Conservation (phyloP, 768 basidiomycete species). For the Tephrocybe sp. region DNA sequence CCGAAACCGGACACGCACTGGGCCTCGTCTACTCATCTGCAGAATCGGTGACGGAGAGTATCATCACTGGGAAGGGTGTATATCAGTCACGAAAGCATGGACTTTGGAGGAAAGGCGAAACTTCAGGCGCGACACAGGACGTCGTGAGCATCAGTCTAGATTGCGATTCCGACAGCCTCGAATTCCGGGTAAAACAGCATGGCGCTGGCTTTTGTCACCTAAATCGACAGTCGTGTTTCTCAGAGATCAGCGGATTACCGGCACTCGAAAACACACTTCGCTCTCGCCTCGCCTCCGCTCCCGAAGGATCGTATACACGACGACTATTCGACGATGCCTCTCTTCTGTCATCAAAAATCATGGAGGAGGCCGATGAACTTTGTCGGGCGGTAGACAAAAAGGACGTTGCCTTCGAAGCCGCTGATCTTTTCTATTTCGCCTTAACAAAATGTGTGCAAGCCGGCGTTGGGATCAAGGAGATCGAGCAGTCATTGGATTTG, state of each 20-base stretch:
- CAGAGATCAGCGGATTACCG: conserved; percentile 73
- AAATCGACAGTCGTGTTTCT: conserved; percentile 85
- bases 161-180: conserved; percentile 91
- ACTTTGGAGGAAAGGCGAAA: conserved; percentile 96
- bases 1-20: conserved; percentile 73
- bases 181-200: conserved; percentile 88
- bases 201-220: conserved; percentile 96
- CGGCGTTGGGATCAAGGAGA: conserved; percentile 80
- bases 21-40: conserved; percentile 95
- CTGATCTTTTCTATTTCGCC: conserved; percentile 92
- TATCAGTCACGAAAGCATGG: conserved; percentile 97
- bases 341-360: conserved; percentile 90
- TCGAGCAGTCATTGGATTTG: conserved; percentile 79
- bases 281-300: conserved; percentile 71
- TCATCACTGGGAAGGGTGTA: conserved; percentile 85
- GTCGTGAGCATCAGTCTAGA: conserved; percentile 81
- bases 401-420: conserved; percentile 92
- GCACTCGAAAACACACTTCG: conserved; percentile 80
- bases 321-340: conserved; percentile 80
- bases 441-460: conserved; percentile 80
- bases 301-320: conserved; percentile 90
- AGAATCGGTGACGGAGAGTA: conserved; percentile 84
- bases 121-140: conserved; percentile 91
- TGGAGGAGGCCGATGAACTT: conserved; percentile 98
- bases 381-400: conserved; percentile 76